These are phyloP conservation scores for Penicillium sp. DNA, from an alignment of 2,329 filamentous ascomycete genomes.

Conservation along the genomic window DNA sequence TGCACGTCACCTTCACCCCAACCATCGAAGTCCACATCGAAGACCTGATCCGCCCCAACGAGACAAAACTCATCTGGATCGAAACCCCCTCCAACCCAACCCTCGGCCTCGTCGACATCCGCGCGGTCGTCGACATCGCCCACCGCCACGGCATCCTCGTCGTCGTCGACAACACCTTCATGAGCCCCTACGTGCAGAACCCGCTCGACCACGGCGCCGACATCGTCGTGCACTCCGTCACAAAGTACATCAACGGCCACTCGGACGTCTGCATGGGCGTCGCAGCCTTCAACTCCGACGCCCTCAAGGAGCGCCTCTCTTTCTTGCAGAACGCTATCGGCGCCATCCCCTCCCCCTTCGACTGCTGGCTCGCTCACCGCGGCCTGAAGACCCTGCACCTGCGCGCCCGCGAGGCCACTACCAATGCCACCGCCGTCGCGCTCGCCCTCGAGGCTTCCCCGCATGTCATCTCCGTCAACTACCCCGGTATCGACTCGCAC, in stretches of 20 bases:
- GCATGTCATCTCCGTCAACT: conserved; percentile 88
- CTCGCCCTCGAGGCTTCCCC: conserved; percentile 75
- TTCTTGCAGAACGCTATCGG: conserved; percentile 98
- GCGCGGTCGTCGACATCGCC: conserved; percentile 77
- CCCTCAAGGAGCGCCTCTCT: conserved; percentile 72
- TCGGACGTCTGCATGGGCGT: conserved; percentile 96
- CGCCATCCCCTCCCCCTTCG: conserved; percentile 90
- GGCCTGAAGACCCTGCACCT: conserved; percentile 96
- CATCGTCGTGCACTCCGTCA: conserved; percentile 94
- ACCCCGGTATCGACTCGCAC: conserved; percentile 87
- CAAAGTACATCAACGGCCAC: conserved; percentile 99
- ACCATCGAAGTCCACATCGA: conserved; percentile 87
- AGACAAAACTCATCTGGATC: conserved; percentile 97
- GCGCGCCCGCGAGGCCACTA: conserved; percentile 79
- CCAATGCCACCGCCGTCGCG: conserved; percentile 79
- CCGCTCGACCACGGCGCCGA: conserved; percentile 93
- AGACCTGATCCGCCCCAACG: conserved; percentile 73
- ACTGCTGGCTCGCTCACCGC: conserved; percentile 96
- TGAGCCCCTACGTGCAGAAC: conserved; percentile 95
- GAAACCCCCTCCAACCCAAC: conserved; percentile 95
- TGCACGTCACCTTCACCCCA: conserved; percentile 91
- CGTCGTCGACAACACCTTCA: conserved; percentile 99
- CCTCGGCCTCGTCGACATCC: conserved; percentile 87
- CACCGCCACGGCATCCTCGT: conserved; percentile 88
- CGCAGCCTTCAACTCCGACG: conserved; percentile 87